Base-by-base conservation (phyloP, 2,329 filamentous ascomycete genomes). In the Alternaria rosae region DNA sequence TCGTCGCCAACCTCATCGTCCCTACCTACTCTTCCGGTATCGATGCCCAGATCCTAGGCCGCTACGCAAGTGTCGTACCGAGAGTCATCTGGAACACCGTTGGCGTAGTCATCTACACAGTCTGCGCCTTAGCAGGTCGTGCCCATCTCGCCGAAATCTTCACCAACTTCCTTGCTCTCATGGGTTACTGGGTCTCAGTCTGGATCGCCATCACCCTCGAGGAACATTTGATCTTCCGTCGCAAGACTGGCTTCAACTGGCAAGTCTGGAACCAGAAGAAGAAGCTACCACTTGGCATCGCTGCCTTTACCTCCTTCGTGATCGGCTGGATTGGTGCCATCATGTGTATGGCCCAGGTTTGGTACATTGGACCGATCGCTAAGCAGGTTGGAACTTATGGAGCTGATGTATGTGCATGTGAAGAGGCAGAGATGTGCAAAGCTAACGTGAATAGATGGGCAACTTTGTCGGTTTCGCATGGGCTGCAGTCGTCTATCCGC, bases 151-250 rank as follows among this genome's bases (percentile, higher is more conserved):
- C 87, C 0, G 83, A 83, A 25, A 89, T 91, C 60, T 90, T 91
- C 73, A 87, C 86, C 11, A 91, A 91, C 72, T 91, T 91, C 74
- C 82, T 91, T 6, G 87, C 88, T 0, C 78, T 91, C 21, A 91
- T 91, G 86, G 89, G 89, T 2, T 91, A 91, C 76, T 91, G 88
- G 88, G 84, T 90, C 15, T 84, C 84, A 13, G 86, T 90, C 45
- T 90, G 88, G 87, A 82, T 90, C 20, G 84, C 85, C 2, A 89
- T 91, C 48, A 80, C 86, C 2, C 76, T 88, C 3, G 83, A 87
- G 70, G 89, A 92, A 71, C 85, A 89, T 51, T 74, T 89, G 20
- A 80, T 91, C 51, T 91, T 91, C 75, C 82, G 87, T 2, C 79
- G 82, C 4, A 80, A 76, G 51, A 72, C 69, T 1, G 80, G 81